Base-by-base conservation (phyloP, 805 yeast genomes). In the Hanseniaspora jakobsenii region DNA sequence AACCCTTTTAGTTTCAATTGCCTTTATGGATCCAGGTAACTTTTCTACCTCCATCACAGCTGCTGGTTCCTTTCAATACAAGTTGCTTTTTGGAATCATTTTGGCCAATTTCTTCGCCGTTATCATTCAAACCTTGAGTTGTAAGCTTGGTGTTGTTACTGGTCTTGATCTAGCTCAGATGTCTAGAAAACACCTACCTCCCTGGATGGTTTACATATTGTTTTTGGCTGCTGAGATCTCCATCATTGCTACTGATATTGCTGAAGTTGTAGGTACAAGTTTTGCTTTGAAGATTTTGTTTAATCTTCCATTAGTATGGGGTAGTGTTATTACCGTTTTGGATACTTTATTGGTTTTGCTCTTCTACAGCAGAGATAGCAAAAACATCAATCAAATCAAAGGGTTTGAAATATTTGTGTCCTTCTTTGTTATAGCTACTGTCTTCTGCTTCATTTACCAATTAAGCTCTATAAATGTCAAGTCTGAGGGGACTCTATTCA, bases 1-100 rank as follows among this genome's bases (percentile, higher is more conserved):
- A 0, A 95, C 95, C 0, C 68, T 86, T 32, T 71, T 85, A 75
- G 84, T 86, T 19, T 72, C 86, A 21, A 94, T 87, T 43, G 89
- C 94, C 2, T 87, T 86, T 56, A 81, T 86, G 71, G 96, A 86
- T 59, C 95, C 95, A 1, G 96, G 96, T 34, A 86, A 86, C 60
- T 87, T 84, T 62, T 75, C 93, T 36, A 82, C 95, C 0, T 84
- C 89, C 12, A 94, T 86, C 1, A 73, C 82, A n/a, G 85, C 94
- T 1, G 96, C 95, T 42, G 86, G 94, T 2, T 69, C 75, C 44
- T 81, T 77, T 54, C 73, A 77, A 55, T 86, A 78, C 60, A 72
- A 79, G 48, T 71, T 85, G 43, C 66, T 86, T 41, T 81, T 83
- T 60, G 71, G 80, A 22, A 71, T 85, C 4, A 66, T 85, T 39